Evolutionary conservation across 2,329 filamentous ascomycete genomes (phyloP).

Genomic region (Paradendryphiella salina): DNA sequence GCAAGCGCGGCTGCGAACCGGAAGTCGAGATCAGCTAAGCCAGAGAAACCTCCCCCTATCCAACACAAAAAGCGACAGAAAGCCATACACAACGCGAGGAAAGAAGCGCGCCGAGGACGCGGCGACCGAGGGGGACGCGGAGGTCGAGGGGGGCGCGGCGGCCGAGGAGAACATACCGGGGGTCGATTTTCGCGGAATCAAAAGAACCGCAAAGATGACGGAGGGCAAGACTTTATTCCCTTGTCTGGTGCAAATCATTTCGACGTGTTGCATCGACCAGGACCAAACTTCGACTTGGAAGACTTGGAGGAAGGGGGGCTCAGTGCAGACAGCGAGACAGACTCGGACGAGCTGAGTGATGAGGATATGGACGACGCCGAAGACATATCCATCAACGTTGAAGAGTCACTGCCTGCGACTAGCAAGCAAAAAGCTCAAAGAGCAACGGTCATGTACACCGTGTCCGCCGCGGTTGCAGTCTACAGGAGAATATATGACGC

Average conservation of each 20-base stretch:
- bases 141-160: conserved; percentile 4
- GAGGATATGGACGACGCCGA: conserved; percentile 19
- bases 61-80: conserved; percentile 26
- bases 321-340: conserved; percentile 1
- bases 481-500: conserved; percentile 20
- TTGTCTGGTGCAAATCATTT: conserved; percentile 22
- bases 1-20: conserved; percentile 28
- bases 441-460: conserved; percentile 28
- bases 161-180: conserved; percentile 6
- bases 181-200: conserved; percentile 10
- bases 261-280: conserved; percentile 20
- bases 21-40: conserved; percentile 16
- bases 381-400: conserved; percentile 32
- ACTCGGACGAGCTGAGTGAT: conserved; percentile 7
- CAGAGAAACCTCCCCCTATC: conserved; percentile 21
- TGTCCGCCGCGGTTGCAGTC: conserved; percentile 20
- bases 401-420: conserved; percentile 11
- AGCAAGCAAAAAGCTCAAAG: conserved; percentile 1
- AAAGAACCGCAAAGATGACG: conserved; percentile 5
- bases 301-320: conserved; percentile 22
- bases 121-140: conserved; percentile 3
- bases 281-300: conserved; percentile 15
- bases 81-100: conserved; percentile 24
- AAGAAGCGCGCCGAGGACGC: neutral
- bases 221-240: conserved; percentile 19